Conservation (phyloP, 2,329 filamentous ascomycete species). For the Verticillium longisporum region DNA sequence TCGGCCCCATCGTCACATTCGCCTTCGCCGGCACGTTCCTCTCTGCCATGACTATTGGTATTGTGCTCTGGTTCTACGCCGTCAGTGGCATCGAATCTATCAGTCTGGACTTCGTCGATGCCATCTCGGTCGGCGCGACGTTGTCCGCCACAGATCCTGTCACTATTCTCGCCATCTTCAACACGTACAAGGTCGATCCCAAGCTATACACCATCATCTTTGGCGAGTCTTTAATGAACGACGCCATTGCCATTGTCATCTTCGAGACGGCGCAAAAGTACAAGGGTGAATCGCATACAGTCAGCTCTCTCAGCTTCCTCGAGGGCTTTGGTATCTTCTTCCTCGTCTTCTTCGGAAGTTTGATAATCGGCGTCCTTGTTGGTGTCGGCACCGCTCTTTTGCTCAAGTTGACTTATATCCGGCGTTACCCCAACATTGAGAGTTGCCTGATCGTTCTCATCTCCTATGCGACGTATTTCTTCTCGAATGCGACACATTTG, state of each 20-base stretch:
- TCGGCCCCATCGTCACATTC: slow-evolving; percentile 94
- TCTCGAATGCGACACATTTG: slow-evolving; percentile 91
- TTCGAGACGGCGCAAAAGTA: slow-evolving; percentile 97
- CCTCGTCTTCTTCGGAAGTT: slow-evolving; percentile 89
- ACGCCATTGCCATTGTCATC: slow-evolving; percentile 95
- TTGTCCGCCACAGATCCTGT: slow-evolving; percentile 96
- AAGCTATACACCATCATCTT: slow-evolving; percentile 99
- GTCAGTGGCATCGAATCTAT: slow-evolving; percentile 79
- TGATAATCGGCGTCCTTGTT: slow-evolving; percentile 81
- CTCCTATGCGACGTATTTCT: slow-evolving; percentile 95
- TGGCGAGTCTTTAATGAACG: slow-evolving; percentile 95
- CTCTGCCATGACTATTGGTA: slow-evolving; percentile 86
- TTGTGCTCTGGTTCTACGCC: slow-evolving; percentile 85
- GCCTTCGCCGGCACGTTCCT: slow-evolving; percentile 96
- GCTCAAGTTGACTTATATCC: slow-evolving; percentile 90
- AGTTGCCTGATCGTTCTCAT: slow-evolving; percentile 91
- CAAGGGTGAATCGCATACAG: slow-evolving; percentile 61
- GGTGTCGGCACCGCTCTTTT: slow-evolving; percentile 82
- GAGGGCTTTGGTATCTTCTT: slow-evolving; percentile 93
- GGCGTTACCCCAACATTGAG: slow-evolving; percentile 92
- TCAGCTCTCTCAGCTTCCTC: slow-evolving; percentile 77
- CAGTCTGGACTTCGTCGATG: slow-evolving; percentile 86
- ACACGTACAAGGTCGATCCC: slow-evolving; percentile 97
- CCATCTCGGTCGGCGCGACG: slow-evolving; percentile 92
- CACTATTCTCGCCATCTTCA: slow-evolving; percentile 97